Evolutionary conservation across 345 rosid species (phyloP).

Genomic region (Kandelia obovata): DNA sequence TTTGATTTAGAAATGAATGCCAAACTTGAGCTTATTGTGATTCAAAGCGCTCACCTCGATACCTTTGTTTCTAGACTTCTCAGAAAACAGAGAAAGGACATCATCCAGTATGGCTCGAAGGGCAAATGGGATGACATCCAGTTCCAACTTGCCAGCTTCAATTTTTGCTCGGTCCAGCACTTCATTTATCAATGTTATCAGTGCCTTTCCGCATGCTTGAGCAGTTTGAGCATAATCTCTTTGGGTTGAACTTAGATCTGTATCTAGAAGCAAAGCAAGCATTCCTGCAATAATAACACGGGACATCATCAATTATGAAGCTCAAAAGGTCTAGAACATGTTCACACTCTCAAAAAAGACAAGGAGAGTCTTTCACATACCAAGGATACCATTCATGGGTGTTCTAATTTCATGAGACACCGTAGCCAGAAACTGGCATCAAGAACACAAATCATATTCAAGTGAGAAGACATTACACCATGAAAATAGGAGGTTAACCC

Average conservation of each 20-base stretch:
- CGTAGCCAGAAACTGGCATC: constrained; percentile 82
- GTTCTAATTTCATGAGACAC: constrained; percentile 98
- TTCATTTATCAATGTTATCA: constrained; percentile 87
- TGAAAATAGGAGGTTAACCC: constrained; percentile 2
- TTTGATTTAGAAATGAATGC: neutral
- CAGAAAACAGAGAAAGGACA: constrained; percentile 92
- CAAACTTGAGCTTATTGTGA: neutral
- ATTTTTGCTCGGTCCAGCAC: constrained; percentile 98
- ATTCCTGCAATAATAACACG: constrained; percentile 51
- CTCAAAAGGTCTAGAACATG: neutral
- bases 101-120: constrained; percentile 85
- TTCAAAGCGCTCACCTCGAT: constrained; percentile 57
- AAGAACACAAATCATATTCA: constrained; percentile 13
- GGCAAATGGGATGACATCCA: constrained; percentile 80
- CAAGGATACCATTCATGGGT: constrained; percentile 99
- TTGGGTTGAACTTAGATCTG: constrained; percentile 85
- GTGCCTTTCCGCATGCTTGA: constrained; percentile 90
- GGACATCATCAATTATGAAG: neutral
- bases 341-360: neutral
- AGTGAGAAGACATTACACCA: constrained; percentile 5
- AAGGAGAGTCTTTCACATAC: constrained; percentile 33
- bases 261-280: constrained; percentile 90
- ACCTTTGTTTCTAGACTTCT: constrained; percentile 84
- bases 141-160: constrained; percentile 89
- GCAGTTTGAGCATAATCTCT: constrained; percentile 96